A percentile compares a stretch with the other conserved stretches of the same genome.
phyloP scores from a whole-genome alignment of 306 rosid genomes.

The Trichosanthes truncata region DNA sequence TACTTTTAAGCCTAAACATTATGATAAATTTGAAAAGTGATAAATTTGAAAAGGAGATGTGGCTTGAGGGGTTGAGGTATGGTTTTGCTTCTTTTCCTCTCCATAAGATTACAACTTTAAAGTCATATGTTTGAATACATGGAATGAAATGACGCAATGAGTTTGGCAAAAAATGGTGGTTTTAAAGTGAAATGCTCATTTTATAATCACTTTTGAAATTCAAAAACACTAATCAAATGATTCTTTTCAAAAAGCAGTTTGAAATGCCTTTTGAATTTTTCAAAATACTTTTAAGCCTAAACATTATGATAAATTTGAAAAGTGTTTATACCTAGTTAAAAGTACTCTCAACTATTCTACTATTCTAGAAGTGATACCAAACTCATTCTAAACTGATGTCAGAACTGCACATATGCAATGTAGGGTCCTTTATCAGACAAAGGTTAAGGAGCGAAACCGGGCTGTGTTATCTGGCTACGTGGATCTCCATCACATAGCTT shows the following conservation, averaged over 20 bases:
- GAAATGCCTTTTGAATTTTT: background rate
- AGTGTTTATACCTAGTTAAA: background rate
- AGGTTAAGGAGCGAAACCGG: constrained; percentile 70
- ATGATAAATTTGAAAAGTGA: background rate
- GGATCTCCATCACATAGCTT: constrained; percentile 33
- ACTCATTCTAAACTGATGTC: background rate
- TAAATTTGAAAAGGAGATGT: constrained; percentile 74
- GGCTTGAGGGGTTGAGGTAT: constrained; percentile 77
- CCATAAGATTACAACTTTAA: background rate
- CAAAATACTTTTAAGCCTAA: background rate
- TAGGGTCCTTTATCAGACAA: constrained; percentile 70
- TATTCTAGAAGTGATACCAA: background rate
- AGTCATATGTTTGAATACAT: background rate
- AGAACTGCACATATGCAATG: constrained; percentile 14
- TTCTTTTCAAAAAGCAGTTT: background rate
- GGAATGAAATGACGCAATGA: background rate
- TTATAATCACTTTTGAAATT: background rate
- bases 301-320: background rate
- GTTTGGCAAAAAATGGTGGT: background rate
- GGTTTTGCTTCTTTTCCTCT: background rate
- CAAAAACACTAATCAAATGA: background rate
- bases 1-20: background rate
- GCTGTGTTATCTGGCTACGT: constrained; percentile 70
- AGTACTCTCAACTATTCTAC: background rate
- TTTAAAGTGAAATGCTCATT: background rate